Percentiles rank a stretch among this genome's conserved stretches.
These are phyloP conservation scores for Tolypocladium cylindrosporum DNA, from an alignment of 2,329 filamentous ascomycete species.

Conservation along the genomic window DNA sequence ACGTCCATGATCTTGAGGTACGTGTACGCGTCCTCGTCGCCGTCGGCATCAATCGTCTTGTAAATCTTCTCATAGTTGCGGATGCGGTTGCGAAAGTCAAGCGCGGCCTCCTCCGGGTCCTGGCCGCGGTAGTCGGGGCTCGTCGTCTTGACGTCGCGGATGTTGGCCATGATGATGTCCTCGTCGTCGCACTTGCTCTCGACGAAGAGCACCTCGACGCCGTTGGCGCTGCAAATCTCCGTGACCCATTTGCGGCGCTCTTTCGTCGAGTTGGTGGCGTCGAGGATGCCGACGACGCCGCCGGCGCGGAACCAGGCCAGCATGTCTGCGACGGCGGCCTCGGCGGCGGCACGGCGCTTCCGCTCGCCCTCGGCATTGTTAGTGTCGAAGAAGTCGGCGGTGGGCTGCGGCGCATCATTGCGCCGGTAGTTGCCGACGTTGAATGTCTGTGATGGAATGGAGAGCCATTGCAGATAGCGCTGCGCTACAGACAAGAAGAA, in stretches of 20 bases:
- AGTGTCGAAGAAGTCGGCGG: constrained; percentile 91
- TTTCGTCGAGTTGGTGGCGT: constrained; percentile 95
- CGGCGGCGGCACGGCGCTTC: constrained; percentile 75
- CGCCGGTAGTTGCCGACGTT: constrained; percentile 96
- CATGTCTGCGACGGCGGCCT: constrained; percentile 91
- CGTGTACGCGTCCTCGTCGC: constrained; percentile 74
- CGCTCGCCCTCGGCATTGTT: constrained; percentile 85
- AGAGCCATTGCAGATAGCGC: constrained; percentile 93
- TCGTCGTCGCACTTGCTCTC: constrained; percentile 97
- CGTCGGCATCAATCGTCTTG: constrained; percentile 74
- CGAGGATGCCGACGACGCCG: constrained; percentile 85
- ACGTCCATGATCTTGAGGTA: constrained; percentile 98
- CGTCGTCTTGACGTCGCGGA: constrained; percentile 92
- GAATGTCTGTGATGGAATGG: constrained; percentile 87
- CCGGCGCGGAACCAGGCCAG: constrained; percentile 75
- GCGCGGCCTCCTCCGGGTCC: constrained; percentile 82
- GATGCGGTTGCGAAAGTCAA: constrained; percentile 89
- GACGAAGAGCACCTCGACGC: constrained; percentile 87
- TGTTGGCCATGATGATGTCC: constrained; percentile 95
- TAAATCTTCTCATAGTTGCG: constrained; percentile 97
- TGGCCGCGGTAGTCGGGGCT: constrained; percentile 91
- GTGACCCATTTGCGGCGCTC: constrained; percentile 83
- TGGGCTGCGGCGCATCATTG: constrained; percentile 77
- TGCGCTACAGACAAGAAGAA: constrained; percentile 47
- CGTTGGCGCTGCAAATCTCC: constrained; percentile 63